Evolutionary conservation across 129 eudicot species (phyloP), one percentile per base, ranked within the genome.

Genomic region (Tanacetum coccineum): DNA sequence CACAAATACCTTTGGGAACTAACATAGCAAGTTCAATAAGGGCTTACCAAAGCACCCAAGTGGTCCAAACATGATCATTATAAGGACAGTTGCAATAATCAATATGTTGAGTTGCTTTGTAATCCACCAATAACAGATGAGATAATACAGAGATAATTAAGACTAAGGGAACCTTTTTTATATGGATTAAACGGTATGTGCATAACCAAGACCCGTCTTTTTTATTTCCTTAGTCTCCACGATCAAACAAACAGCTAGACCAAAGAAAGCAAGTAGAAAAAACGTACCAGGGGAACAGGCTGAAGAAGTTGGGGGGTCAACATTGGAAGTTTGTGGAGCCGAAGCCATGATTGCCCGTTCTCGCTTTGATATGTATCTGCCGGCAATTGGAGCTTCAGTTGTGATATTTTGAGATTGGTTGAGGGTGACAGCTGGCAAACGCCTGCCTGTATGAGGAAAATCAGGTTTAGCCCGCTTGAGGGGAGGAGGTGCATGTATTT

Each of bases 321-420:
- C 53, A 64, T 9, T 57, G 62, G 67, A 50, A 48, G 79, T 60
- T 47, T 59, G 71, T 44, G 85, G 69, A 51, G 67, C 68, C 13
- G 81, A 51, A 56, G 70, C 76, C 66, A 77, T 70, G 57, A 76
- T 76, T 58, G 91, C 95, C 69, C 90, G 79, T 82, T 92, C 96
- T 49, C 96, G 80, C 75, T 92, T 92, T 21, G 96, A 92, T 51
- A 92, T 67, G 75, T 92, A 92, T 63, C 96, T 78, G 9, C 96
- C 98, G n/a, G 87, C 78, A 55, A 83, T 45, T 45, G 81, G 87
- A 73, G 84, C 70, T 57, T 84, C 98, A 19, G 71, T 56, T 54
- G 76, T 78, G 56, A 54, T 68, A 74, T 11, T 21, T 22, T 49
- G 59, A 45, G 53, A 4, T 17, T 59, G 78, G 30, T 6, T 67